These are phyloP conservation scores for Onygena corvina DNA, from an alignment of 2,329 filamentous ascomycete species.

Conservation along the genomic window DNA sequence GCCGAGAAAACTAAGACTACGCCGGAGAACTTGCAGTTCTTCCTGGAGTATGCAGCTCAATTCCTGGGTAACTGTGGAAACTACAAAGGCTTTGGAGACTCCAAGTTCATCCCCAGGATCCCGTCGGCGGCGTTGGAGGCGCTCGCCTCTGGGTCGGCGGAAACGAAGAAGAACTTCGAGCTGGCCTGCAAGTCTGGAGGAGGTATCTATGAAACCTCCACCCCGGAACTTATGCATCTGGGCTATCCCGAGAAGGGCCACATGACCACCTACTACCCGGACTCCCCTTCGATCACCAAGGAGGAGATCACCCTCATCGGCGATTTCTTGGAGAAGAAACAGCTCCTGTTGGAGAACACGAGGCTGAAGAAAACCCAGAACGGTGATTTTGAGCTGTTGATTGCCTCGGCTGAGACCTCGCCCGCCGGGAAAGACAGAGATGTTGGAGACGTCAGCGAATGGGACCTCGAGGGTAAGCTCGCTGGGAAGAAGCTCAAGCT, in stretches of 20 bases:
- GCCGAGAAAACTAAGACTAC: constrained; percentile 53
- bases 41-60: constrained; percentile 65
- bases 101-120: constrained; percentile 68
- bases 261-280: constrained; percentile 71
- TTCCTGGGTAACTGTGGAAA: constrained; percentile 73
- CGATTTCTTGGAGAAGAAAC: constrained; percentile 60
- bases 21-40: constrained; percentile 51
- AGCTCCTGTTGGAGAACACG: constrained; percentile 62
- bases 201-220: constrained; percentile 57
- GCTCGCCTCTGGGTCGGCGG: constrained; percentile 48
- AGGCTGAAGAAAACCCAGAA: constrained; percentile 55
- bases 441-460: constrained; percentile 53
- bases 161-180: constrained; percentile 53
- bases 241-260: constrained; percentile 64
- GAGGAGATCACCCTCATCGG: constrained; percentile 61
- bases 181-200: constrained; percentile 48
- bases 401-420: constrained; percentile 54
- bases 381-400: constrained; percentile 58
- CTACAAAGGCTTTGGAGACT: constrained; percentile 78
- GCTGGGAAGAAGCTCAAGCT: constrained; percentile 58
- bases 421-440: constrained; percentile 55
- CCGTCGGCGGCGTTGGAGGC: constrained; percentile 51
- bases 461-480: constrained; percentile 48
- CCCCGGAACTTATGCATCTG: constrained; percentile 57
- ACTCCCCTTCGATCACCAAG: constrained; percentile 61